Base-by-base conservation (phyloP, 2,329 filamentous ascomycete species). In the Grosmannia penicillata region DNA sequence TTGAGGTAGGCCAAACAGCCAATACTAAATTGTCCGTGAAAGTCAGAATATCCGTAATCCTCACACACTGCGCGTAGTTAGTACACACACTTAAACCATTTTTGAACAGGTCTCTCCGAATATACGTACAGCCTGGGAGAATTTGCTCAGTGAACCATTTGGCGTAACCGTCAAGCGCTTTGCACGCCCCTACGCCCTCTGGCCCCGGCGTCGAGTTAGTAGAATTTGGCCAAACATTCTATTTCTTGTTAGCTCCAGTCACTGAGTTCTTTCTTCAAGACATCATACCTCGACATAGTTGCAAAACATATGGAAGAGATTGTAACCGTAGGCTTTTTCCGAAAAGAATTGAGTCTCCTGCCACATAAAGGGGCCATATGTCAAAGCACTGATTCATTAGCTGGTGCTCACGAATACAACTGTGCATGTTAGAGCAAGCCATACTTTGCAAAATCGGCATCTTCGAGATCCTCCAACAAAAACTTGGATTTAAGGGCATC, bases 291-390 rank as follows among this genome's bases (percentile, higher is more conserved):
- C 65, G 29, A 69, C 46, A 37, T 61, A 63, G 52, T 69, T 63
- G 44, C 65, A 68, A 52, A 66, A 71, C 40, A 57, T 47, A 48
- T 44, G 68, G 53, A 70, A 72, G 0, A 23, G 17, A 18, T 40
- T 39, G 28, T 18, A 35, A 48, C 66, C 51, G 9, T 55, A 58
- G 43, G 58, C 60, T 45, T 67, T 65, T 45, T 59, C 57, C 38
- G 37, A 21, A 27, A 36, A 49, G 30, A 45, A 43, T 33, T 48
- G 44, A 7, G 39, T 40, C 15, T 55, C 55, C 50, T 78, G 73
- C 68, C 70, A 76, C 4, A 62, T 49, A 59, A 65, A 73, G 1
- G 72, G 72, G 0, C 70, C 74, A 32, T 65, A 65, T 46, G 68
- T 58, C 22, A 76, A 55, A 0, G 65, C 65, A 37, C 60, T 62